phyloP scores from a whole-genome alignment of 305 asterid genomes.

The Andrographis paniculata region DNA sequence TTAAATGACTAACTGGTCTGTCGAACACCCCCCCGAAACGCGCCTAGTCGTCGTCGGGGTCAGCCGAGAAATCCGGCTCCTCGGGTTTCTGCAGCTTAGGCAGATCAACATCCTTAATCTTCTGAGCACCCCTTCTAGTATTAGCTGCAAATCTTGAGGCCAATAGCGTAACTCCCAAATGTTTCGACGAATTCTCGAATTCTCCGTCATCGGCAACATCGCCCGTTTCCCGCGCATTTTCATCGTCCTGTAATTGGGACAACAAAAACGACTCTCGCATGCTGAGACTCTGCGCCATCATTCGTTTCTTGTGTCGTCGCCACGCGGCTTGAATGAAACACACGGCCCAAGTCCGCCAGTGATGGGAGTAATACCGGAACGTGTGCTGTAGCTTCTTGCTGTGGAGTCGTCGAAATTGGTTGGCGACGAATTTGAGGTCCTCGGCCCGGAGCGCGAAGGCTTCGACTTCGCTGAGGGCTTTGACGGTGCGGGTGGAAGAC shows the following conservation, averaged over 20 bases:
- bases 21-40: too few species aligned
- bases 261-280: slow-evolving; percentile 40
- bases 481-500: slow-evolving; percentile 69
- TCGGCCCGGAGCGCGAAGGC: slow-evolving; percentile 71
- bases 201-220: too few species aligned
- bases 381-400: slow-evolving; percentile 83
- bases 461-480: slow-evolving; percentile 61
- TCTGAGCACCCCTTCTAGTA: slow-evolving; percentile 55
- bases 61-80: slow-evolving; percentile 73
- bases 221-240: not conserved
- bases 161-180: slow-evolving; percentile 52
- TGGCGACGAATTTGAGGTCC: slow-evolving; percentile 75
- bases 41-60: slow-evolving; percentile 50
- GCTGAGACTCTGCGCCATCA: slow-evolving; percentile 30
- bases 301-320: slow-evolving; percentile 49
- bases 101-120: slow-evolving; percentile 42
- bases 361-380: slow-evolving; percentile 69
- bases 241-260: not conserved
- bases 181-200: too few species aligned
- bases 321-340: slow-evolving; percentile 80
- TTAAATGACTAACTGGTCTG: not conserved
- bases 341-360: slow-evolving; percentile 87
- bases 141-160: slow-evolving; percentile 68
- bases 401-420: slow-evolving; percentile 73
- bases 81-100: slow-evolving; percentile 59